Base-by-base conservation (phyloP, 2,329 filamentous ascomycete species). In the Talaromyces sp. region DNA sequence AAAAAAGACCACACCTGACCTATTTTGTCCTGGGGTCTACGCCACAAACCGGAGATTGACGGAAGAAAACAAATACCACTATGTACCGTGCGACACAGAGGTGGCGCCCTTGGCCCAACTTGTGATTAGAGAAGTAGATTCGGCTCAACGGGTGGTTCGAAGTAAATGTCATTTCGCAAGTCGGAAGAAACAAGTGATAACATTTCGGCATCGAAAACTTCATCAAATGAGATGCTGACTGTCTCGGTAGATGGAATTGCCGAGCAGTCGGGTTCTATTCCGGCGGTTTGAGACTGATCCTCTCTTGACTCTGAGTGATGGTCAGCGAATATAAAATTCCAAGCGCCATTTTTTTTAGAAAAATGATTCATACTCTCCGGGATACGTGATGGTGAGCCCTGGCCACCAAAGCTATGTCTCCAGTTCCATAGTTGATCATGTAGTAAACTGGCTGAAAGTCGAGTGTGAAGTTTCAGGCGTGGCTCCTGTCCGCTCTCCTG, bases 351-450 rank as follows among this genome's bases (percentile, higher is more conserved):
- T 19, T 29, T 7, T 10, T 20, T 1, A 29, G 30, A 37, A 5
- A 16, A 24, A 22, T 8, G 20, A 16, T 14, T 16, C 33, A 36
- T 47, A 32, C 27, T 16, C 13, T 13, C 4, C 13, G 35, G 22
- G 13, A 41, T 48, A 9, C 33, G 43, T 16, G 41, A 30, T 2
- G 37, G 43, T 35, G 46, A 40, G 19, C 19, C 43, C 13, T 58
- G 52, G 10, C 57, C 55, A 6, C 60, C 56, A 32, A 55, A 62
- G 9, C 41, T 52, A 20, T 58, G 41, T 37, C 62, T 52, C 57
- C 59, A 65, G 6, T 33, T 50, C 56, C 57, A 61, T 19, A 64
- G 27, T 16, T 52, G 42, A 40, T 64, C 60, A 35, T 60, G 55
- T 5, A 62, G 37, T 8, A 60, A 33, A 46, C 62, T 61, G 4